Percentiles rank a stretch among this genome's conserved stretches.
phyloP scores from a whole-genome alignment of 768 basidiomycete genomes.

The Auricularia auricula-judae region DNA sequence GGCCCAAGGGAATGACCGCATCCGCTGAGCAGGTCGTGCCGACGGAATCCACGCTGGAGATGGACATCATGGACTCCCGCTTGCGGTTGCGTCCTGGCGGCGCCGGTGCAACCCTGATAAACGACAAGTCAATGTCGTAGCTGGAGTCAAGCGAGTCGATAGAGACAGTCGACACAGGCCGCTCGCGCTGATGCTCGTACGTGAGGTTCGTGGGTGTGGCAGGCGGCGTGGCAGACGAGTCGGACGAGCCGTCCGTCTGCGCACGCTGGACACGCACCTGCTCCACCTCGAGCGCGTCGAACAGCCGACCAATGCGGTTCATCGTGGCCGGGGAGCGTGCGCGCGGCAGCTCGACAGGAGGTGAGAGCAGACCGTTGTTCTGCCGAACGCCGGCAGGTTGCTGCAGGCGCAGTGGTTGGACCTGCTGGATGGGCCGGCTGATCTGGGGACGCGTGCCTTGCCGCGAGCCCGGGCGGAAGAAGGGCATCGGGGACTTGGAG shows the following conservation, averaged over 20 bases:
- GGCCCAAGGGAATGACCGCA: constrained; percentile 37
- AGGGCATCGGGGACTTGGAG: background rate
- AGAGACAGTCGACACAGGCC: background rate
- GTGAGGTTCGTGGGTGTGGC: background rate
- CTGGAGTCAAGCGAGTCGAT: background rate
- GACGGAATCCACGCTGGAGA: constrained; percentile 45
- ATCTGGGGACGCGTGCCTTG: background rate
- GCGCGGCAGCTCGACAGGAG: background rate
- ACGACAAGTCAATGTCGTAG: background rate
- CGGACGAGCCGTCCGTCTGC: background rate
- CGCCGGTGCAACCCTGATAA: background rate
- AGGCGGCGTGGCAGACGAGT: background rate
- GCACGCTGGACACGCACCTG: background rate
- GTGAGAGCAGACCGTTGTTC: background rate
- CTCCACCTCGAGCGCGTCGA: background rate
- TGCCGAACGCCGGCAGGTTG: background rate
- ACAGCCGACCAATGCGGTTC: background rate
- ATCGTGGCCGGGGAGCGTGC: background rate
- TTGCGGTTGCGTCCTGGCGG: constrained; percentile 5
- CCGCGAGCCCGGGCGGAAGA: background rate
- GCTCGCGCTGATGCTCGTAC: background rate
- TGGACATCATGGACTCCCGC: constrained; percentile 24
- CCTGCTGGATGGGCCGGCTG: background rate
- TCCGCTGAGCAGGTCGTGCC: constrained; percentile 49
- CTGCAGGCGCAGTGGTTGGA: background rate